Evolutionary conservation across 306 rosid species (phyloP).

Genomic region (Astragalus membranaceus): DNA sequence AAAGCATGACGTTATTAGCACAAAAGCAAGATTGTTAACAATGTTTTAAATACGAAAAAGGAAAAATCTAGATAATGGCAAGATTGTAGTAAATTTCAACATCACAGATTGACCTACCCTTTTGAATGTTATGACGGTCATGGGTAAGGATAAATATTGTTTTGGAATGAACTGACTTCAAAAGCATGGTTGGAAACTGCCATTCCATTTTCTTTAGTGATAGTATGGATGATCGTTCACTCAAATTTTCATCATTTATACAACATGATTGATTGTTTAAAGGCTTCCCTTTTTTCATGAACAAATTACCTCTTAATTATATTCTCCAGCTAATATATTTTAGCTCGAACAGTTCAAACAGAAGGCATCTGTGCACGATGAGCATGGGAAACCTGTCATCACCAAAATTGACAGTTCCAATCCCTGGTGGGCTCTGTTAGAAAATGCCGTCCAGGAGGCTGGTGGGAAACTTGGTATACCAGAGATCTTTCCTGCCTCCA

Average conservation of each 20-base stretch:
- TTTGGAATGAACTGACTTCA: too few relatives aligned
- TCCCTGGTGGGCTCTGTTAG: constrained; percentile 85
- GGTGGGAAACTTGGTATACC: constrained; percentile 82
- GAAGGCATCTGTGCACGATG: constrained; percentile 36
- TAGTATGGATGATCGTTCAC: neutral
- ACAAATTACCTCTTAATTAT: neutral
- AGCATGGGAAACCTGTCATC: constrained; percentile 52
- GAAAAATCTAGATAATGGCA: too few relatives aligned
- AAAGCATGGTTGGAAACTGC: too few relatives aligned
- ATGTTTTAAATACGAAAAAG: too few relatives aligned
- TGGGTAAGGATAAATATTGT: too few relatives aligned
- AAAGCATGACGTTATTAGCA: neutral
- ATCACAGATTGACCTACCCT: too few relatives aligned
- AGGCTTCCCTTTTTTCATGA: neutral
- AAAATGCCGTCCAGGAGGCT: constrained; percentile 66
- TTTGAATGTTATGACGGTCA: too few relatives aligned
- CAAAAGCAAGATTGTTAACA: neutral
- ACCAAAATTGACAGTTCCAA: constrained; percentile 71
- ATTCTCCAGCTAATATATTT: constrained; percentile 19
- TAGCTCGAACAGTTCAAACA: constrained; percentile 71
- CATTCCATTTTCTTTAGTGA: too few relatives aligned
- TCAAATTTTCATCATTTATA: neutral
- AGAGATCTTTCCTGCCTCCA: constrained; percentile 77
- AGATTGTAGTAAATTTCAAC: too few relatives aligned
- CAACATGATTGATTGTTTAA: neutral